Conservation (phyloP, 2,329 filamentous ascomycete genomes). For the Plectosphaerella plurivora region DNA sequence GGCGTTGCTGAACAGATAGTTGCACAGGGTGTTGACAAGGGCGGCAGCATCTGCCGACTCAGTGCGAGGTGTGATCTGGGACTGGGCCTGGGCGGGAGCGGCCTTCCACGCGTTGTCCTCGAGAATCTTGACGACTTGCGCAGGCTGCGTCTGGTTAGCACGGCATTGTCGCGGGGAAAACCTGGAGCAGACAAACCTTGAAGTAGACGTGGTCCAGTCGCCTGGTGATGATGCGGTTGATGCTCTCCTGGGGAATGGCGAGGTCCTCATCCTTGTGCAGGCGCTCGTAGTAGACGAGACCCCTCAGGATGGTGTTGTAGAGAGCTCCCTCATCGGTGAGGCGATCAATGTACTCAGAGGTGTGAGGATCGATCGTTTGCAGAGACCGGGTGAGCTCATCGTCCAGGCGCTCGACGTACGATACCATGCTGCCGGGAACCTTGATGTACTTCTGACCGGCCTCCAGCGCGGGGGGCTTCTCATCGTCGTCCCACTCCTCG, state of each 20-base stretch:
- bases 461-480: constrained; percentile 76
- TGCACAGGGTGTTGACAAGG: constrained; percentile 84
- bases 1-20: constrained; percentile 90
- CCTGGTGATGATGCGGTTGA: constrained; percentile 92
- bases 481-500: constrained; percentile 98
- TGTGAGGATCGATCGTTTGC: constrained; percentile 96
- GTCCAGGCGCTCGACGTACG: constrained; percentile 89
- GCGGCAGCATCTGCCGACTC: constrained; percentile 63
- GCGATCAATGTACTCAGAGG: constrained; percentile 95
- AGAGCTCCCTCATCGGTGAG: constrained; percentile 84
- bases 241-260: constrained; percentile 74
- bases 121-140: constrained; percentile 86
- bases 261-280: constrained; percentile 67
- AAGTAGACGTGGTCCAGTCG: constrained; percentile 97
- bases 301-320: constrained; percentile 89
- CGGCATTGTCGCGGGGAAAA: background rate
- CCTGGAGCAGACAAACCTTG: constrained; percentile 57
- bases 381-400: constrained; percentile 97
- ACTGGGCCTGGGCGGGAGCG: constrained; percentile 66
- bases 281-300: constrained; percentile 82
- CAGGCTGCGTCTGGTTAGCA: constrained; percentile 51
- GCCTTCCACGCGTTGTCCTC: constrained; percentile 93
- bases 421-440: constrained; percentile 90
- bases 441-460: constrained; percentile 78
- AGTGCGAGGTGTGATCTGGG: constrained; percentile 71